Base-by-base conservation (phyloP, 2,329 filamentous ascomycete genomes). In the Immersiporthe knoxdaviesiana region DNA sequence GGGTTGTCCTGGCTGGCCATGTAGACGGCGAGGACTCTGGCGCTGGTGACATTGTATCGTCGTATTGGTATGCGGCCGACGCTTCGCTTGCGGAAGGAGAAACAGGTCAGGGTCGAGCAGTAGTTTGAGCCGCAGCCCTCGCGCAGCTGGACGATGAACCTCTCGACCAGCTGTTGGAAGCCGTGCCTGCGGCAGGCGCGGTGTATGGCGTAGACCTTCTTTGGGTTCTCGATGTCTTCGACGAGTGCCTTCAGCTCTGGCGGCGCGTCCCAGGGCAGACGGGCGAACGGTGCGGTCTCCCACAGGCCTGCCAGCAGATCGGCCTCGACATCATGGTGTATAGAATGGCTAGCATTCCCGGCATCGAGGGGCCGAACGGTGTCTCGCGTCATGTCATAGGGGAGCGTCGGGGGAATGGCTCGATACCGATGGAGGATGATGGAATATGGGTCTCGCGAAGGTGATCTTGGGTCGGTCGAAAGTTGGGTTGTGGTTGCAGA, bases 1-100 rank as follows among this genome's bases (percentile, higher is more conserved):
- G 93, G 89, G 72, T 96, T 88, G 74, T 94, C 91, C 76, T 93
- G 90, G 75, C 91, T 92, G 12, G 93, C 92, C 64, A 97, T 84
- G 75, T 92, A 92, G 68, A 92, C 87, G 16, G 94, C 94, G 41
- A 97, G 81, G 1, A 92, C 92, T 74, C 93, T 88, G 11, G 94
- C 93, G 75, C 93, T 97, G 60, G 93, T 88, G 30, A 91, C 86
- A 68, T 91, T 97, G 75, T 94, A 96, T 75, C 91, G 87, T 71
- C 93, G 90, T 74, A 93, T 87, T 2, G 93, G 93, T 0, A 86
- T 86, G 72, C 88, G 88, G 44, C 86, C 87, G 35, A 88, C 86
- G 54, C 90, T 81, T 73, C 91, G 87, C 78, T 87, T 91, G 67
- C 92, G 89, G 77, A 88, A 93, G 71, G 90, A 93, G 76, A 95